Conservation (phyloP, 2,329 filamentous ascomycete genomes). For the Coniochaeta sp. region DNA sequence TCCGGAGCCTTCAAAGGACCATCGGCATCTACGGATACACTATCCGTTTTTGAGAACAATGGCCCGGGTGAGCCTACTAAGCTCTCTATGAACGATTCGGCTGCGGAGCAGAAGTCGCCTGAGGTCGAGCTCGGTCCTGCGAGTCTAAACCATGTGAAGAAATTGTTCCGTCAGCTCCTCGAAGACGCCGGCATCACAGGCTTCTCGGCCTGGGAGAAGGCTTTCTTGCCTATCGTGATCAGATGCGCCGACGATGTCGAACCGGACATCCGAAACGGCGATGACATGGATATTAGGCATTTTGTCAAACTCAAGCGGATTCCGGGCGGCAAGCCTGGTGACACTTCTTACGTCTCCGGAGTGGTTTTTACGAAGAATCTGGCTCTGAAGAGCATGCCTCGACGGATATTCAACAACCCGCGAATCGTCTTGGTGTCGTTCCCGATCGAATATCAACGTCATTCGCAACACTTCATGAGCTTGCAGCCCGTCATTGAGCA, state of each 20-base stretch:
- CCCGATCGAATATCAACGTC: slow-evolving; percentile 89
- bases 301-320: slow-evolving; percentile 98
- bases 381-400: slow-evolving; percentile 91
- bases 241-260: slow-evolving; percentile 92
- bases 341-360: slow-evolving; percentile 94
- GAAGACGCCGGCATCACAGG: slow-evolving; percentile 69
- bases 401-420: slow-evolving; percentile 68
- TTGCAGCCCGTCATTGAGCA: slow-evolving; percentile 94
- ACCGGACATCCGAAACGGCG: slow-evolving; percentile 81
- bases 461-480: slow-evolving; percentile 94
- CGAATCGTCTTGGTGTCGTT: slow-evolving; percentile 91
- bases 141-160: slow-evolving; percentile 82
- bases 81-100: slow-evolving; percentile 72
- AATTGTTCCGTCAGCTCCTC: slow-evolving; percentile 75
- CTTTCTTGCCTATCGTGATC: slow-evolving; percentile 81
- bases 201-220: slow-evolving; percentile 76
- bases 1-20: slow-evolving; percentile 50
- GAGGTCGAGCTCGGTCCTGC: slow-evolving; percentile 81
- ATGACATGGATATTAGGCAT: slow-evolving; percentile 94
- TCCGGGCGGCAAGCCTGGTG: slow-evolving; percentile 78
- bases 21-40: slow-evolving; percentile 43
- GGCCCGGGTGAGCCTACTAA: slow-evolving; percentile 34
- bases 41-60: slow-evolving; percentile 35
- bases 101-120: slow-evolving; percentile 66
- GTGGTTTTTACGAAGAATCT: slow-evolving; percentile 97